Base-by-base conservation (phyloP, 352 stramenopile species). In the Phytophthora capsici region DNA sequence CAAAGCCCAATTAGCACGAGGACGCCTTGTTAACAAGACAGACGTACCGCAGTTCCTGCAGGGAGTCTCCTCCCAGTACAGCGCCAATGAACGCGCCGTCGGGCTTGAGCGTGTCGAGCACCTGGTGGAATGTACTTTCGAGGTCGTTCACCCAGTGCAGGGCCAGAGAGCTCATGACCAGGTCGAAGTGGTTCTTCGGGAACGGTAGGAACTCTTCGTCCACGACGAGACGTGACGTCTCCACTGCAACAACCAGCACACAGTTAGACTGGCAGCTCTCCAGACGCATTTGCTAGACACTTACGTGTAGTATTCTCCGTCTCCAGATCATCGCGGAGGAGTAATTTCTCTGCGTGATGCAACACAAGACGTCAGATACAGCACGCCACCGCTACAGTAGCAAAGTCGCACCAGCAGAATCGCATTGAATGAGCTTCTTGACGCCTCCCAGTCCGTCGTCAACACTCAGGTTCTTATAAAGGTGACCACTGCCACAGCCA, bases 101-200 rank as follows among this genome's bases (percentile, higher is more conserved):
- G 1, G 97, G 96, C 79, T 99, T 99, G 1, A 99, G 71, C 14
- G 53, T 97, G 66, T 81, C 90, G 25, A 82, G 77, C 26, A 95
- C 81, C 72, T 95, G 54, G 1, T 36, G 45, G 62, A 98, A 94
- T 17, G 88, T 95, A 64, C 78, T 80, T 6, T 94, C 91, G 8
- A 99, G 78, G 75, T 99, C 93, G 75, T 99, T 99, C 17, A 98
- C 86, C 97, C 97, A 99, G 73, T 99, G 97, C 51, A 99, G 73
- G 14, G 80, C 84, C 55, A 98, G 78, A 6, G 80, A 97, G 71
- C 89, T 98, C 62, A 99, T 86, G 14, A 99, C 93, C n/a, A 99
- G 64, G 74, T 99, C 97, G 70, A 99, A 99, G 45, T 98, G 97
- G 19, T 86, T 78, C n/a, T 88, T 87, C 2, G 92, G 88, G 78